Percentiles rank a stretch among this genome's conserved stretches.
phyloP scores from a whole-genome alignment of 2,329 filamentous ascomycete genomes.

The Fusarium haematococcum region DNA sequence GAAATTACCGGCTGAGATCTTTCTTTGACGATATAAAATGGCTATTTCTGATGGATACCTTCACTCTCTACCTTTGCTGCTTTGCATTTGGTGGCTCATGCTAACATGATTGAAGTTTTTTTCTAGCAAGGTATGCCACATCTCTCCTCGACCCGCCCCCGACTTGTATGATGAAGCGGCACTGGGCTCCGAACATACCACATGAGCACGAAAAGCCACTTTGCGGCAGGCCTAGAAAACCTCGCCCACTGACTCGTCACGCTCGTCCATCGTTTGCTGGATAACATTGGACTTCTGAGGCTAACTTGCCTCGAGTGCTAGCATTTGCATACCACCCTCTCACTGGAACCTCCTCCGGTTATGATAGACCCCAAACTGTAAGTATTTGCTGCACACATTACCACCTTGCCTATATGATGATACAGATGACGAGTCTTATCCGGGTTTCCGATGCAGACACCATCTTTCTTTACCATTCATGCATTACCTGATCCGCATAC shows the following conservation, averaged over 20 bases:
- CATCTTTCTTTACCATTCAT: constrained; percentile 78
- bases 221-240: constrained; percentile 99
- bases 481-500: constrained; percentile 62
- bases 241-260: constrained; percentile 87
- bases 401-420: constrained; percentile 53
- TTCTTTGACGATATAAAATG: constrained; percentile 84
- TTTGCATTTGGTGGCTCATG: constrained; percentile 19
- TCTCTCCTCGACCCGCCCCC: constrained; percentile 25
- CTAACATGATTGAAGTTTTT: constrained; percentile 48
- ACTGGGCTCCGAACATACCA: constrained; percentile 89
- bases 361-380: constrained; percentile 16
- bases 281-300: constrained; percentile 22
- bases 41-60: constrained; percentile 79
- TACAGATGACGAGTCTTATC: constrained; percentile 84
- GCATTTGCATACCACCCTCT: not conserved
- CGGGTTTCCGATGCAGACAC: constrained; percentile 79
- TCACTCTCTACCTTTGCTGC: constrained; percentile 21
- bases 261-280: constrained; percentile 17
- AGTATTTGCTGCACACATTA: constrained; percentile 22
- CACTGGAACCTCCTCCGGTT: not conserved
- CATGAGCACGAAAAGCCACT: constrained; percentile 87
- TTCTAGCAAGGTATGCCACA: constrained; percentile 50
- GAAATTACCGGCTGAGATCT: constrained; percentile 95
- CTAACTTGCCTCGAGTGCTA: constrained; percentile 39
- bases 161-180: constrained; percentile 83